These are phyloP conservation scores for Seminavis robusta DNA, from an alignment of 108 stramenopile species.

Conservation along the genomic window DNA sequence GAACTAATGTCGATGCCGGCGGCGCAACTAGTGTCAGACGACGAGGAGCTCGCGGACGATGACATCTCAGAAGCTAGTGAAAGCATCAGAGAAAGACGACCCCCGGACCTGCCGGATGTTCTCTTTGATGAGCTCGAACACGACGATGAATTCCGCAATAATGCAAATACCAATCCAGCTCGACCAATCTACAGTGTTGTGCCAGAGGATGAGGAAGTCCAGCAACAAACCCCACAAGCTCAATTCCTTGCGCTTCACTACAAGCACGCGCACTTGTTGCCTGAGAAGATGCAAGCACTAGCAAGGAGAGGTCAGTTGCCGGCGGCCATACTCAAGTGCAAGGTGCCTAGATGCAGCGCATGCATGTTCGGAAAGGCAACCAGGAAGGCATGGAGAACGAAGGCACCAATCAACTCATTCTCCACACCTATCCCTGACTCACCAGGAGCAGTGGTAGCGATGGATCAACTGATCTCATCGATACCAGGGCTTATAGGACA, in stretches of 20 bases:
- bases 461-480: slow-evolving; percentile 43
- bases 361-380: slow-evolving; percentile 19
- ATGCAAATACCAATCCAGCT: too few relatives aligned
- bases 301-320: slow-evolving; percentile 30
- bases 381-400: slow-evolving; percentile 6
- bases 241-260: slow-evolving; percentile 26
- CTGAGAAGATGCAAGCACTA: slow-evolving; percentile 19
- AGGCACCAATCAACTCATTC: too few relatives aligned
- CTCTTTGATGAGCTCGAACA: too few relatives aligned
- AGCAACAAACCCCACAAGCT: slow-evolving; percentile 1
- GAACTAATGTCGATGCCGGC: too few relatives aligned
- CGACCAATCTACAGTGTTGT: too few relatives aligned
- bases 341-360: slow-evolving; percentile 24
- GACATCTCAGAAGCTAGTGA: too few relatives aligned
- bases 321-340: slow-evolving; percentile 14
- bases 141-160: too few relatives aligned
- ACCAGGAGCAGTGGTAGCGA: slow-evolving; percentile 36
- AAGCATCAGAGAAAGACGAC: too few relatives aligned
- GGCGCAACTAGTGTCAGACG: too few relatives aligned
- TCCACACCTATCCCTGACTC: too few relatives aligned
- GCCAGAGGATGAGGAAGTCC: slow-evolving; percentile 17
- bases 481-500: slow-evolving; percentile 52
- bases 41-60: too few relatives aligned
- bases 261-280: slow-evolving; percentile 15
- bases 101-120: too few relatives aligned